These are phyloP conservation scores for Russula abietina DNA, from an alignment of 768 basidiomycete species.

Conservation along the genomic window DNA sequence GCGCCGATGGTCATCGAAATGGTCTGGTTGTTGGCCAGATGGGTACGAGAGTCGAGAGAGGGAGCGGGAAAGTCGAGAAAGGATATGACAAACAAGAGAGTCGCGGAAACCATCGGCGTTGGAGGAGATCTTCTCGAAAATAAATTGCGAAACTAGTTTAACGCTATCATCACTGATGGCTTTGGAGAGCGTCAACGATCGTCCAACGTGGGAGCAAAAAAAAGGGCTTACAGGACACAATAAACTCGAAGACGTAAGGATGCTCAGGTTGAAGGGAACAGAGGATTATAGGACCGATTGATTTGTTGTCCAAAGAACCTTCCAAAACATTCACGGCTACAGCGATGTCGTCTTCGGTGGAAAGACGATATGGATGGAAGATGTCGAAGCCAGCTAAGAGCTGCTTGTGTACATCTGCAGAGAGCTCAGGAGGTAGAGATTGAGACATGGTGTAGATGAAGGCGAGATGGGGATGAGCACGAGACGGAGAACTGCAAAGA, in stretches of 20 bases:
- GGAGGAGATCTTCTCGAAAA: background rate
- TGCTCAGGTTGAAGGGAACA: background rate
- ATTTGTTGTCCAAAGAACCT: conserved; percentile 3
- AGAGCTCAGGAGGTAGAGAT: background rate
- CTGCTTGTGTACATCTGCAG: background rate
- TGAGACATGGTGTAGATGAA: background rate
- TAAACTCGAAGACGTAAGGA: conserved; percentile 15
- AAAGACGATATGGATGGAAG: conserved; percentile 4
- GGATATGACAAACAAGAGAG: background rate
- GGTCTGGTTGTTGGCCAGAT: background rate
- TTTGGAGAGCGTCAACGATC: background rate
- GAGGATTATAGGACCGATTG: conserved; percentile 7
- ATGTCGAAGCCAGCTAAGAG: conserved; percentile 5
- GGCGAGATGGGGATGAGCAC: background rate
- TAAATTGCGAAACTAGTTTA: background rate
- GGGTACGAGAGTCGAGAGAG: conserved; percentile 6
- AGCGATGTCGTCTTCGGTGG: conserved; percentile 2
- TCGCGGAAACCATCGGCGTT: background rate
- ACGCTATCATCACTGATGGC: background rate
- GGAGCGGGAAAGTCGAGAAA: conserved; percentile 4
- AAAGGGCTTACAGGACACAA: conserved; percentile 4
- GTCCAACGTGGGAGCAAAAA: background rate
- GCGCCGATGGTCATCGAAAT: background rate
- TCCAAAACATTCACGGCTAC: conserved; percentile 10
- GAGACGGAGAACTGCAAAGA: background rate